These are phyloP conservation scores for Quercus berberidifolia DNA, from an alignment of 306 rosid genomes.

Conservation along the genomic window DNA sequence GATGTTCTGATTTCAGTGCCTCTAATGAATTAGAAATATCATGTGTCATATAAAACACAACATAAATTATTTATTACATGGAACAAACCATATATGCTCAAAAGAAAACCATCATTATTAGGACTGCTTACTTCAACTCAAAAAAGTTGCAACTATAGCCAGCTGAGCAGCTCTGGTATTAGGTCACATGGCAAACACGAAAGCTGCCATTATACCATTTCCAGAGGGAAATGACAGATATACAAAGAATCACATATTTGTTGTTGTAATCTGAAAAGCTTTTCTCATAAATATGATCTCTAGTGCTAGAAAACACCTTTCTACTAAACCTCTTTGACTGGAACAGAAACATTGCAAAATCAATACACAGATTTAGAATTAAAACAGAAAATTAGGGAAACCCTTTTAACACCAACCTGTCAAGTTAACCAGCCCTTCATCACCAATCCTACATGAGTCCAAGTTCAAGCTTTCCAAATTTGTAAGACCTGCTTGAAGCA, in stretches of 20 bases:
- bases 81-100: neutral
- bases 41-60: neutral
- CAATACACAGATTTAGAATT: neutral
- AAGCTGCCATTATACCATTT: conserved; percentile 9
- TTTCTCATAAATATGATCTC: neutral
- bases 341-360: conserved; percentile 2
- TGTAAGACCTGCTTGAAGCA: conserved; percentile 55
- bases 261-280: neutral
- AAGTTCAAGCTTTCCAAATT: conserved; percentile 86
- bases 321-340: neutral
- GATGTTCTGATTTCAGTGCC: neutral
- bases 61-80: neutral
- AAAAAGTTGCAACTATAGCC: neutral
- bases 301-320: neutral
- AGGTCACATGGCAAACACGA: conserved; percentile 10
- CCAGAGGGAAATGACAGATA: neutral
- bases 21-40: neutral
- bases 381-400: neutral
- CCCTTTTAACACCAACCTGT: conserved; percentile 47
- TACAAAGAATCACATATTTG: neutral
- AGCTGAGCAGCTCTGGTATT: conserved; percentile 10
- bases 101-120: neutral
- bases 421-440: conserved; percentile 75
- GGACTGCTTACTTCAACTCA: neutral
- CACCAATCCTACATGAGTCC: conserved; percentile 84